These are phyloP conservation scores for Antrodiella citrinella DNA, from an alignment of 768 basidiomycete species.

Conservation along the genomic window DNA sequence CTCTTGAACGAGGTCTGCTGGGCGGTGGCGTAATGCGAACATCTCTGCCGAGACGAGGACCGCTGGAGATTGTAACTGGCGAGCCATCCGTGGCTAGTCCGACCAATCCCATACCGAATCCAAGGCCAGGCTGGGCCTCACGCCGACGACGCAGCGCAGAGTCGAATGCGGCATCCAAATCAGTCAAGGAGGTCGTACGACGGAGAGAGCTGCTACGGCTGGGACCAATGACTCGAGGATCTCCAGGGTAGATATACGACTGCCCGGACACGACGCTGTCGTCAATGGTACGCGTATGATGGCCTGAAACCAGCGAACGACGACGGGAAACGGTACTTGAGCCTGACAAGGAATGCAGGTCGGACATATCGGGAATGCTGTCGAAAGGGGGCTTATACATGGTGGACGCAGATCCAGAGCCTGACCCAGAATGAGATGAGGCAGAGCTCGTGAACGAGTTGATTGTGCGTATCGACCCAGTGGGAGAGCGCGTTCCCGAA, in stretches of 20 bases:
- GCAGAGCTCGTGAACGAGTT: slow-evolving; percentile 41
- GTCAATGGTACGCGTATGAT: slow-evolving; percentile 56
- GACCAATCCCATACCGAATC: slow-evolving; percentile 36
- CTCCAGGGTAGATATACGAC: slow-evolving; percentile 64
- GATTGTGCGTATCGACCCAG: slow-evolving; percentile 63
- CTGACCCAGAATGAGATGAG: slow-evolving; percentile 27
- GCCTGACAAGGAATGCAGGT: slow-evolving; percentile 42
- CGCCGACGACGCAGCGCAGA: slow-evolving; percentile 35
- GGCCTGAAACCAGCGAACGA: slow-evolving; percentile 48
- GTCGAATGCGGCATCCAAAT: slow-evolving; percentile 57
- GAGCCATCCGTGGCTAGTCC: slow-evolving; percentile 39
- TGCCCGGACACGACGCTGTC: slow-evolving; percentile 62
- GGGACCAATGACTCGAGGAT: slow-evolving; percentile 64
- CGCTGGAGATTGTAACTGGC: slow-evolving; percentile 69
- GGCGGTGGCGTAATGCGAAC: slow-evolving; percentile 41
- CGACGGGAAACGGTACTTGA: slow-evolving; percentile 34
- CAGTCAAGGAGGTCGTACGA: slow-evolving; percentile 69
- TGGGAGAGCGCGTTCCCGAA: slow-evolving; percentile 41
- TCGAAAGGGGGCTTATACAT: slow-evolving; percentile 73
- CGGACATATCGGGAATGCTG: slow-evolving; percentile 62
- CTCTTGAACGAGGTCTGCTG: slow-evolving; percentile 24
- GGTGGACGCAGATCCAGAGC: slow-evolving; percentile 58
- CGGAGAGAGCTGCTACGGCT: slow-evolving; percentile 50
- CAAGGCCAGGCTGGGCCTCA: slow-evolving; percentile 33
- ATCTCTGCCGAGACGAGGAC: slow-evolving; percentile 36